Evolutionary conservation across 78 protist species (phyloP), one percentile per base, ranked within the genome.

Genomic region (Dictyostelium capitatum): DNA sequence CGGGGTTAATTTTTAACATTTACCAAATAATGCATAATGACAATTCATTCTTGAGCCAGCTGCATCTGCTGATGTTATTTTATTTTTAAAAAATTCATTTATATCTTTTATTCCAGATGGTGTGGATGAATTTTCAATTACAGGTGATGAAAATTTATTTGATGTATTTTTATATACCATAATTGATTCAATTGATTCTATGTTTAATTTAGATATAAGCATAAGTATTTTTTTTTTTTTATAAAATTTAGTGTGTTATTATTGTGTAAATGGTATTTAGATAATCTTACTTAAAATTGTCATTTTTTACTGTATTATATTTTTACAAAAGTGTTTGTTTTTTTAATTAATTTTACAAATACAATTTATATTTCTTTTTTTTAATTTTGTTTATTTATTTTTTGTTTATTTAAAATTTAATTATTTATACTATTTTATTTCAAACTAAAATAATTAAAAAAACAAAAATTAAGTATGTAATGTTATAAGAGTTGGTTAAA

Each of bases 211-310:
- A 57, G n/a, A 25, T 28, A 11, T 5, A 4, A 25, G 10, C 1
- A 65, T 25, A 28, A 65, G 4, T 14, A 30, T 4, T 62, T 25
- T 65, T 65, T 2, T 1, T 30, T 30, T 30, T 30, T n/a, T n/a
- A 19, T 57, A n/a, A n/a, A n/a, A 57, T 20, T 57, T 57, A 3
- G 1, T 57, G 5, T 57, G 1, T 57, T 57, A 6, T 20, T 57
- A 23, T 62, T 25, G n/a, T 62, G n/a, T 28, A 23, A 59, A 54
- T 20, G 28, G n/a, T 20, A 56, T 8, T 5, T 8, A 19, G 19
- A 56, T 59, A 32, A 28, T 25, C 73, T 30, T 65, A 65, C 73
- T 65, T 65, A 65, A 65, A n/a, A 65, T 65, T 65, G 73, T 65
- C 73, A 65, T 65, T 59, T 62, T 62, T 62, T 62, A 25, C 17